These are phyloP conservation scores for Lagenaria siceraria DNA, from an alignment of 306 rosid genomes.

Conservation along the genomic window DNA sequence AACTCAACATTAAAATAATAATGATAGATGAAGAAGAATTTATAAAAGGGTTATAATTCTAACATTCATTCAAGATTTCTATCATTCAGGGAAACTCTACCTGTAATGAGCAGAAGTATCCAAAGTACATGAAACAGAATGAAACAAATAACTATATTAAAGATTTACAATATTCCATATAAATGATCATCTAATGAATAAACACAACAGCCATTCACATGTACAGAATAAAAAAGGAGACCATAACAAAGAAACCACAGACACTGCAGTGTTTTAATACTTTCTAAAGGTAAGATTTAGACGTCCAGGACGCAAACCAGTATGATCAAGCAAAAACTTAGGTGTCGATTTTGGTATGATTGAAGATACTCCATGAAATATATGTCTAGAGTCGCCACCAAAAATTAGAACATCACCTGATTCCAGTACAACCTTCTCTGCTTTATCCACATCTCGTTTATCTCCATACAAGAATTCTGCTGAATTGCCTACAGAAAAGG, in stretches of 20 bases:
- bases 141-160: neutral
- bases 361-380: conserved; percentile 57
- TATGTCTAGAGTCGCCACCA: conserved; percentile 50
- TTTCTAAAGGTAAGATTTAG: conserved; percentile 66
- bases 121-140: neutral
- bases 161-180: neutral
- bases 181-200: neutral
- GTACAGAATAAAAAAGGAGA: neutral
- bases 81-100: too few species aligned
- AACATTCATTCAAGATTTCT: too few species aligned
- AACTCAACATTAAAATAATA: too few species aligned
- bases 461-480: conserved; percentile 64
- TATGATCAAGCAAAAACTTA: conserved; percentile 16
- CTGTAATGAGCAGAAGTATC: too few species aligned
- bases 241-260: neutral
- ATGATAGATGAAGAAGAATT: too few species aligned
- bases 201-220: neutral
- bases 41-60: too few species aligned
- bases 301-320: conserved; percentile 40
- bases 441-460: conserved; percentile 27
- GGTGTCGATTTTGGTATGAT: conserved; percentile 51
- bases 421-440: conserved; percentile 35
- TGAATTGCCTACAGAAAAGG: conserved; percentile 59
- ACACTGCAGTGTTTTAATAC: neutral
- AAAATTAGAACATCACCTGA: conserved; percentile 67